phyloP scores from a whole-genome alignment of 441 rosid genomes.

The Aquilaria agallochum region DNA sequence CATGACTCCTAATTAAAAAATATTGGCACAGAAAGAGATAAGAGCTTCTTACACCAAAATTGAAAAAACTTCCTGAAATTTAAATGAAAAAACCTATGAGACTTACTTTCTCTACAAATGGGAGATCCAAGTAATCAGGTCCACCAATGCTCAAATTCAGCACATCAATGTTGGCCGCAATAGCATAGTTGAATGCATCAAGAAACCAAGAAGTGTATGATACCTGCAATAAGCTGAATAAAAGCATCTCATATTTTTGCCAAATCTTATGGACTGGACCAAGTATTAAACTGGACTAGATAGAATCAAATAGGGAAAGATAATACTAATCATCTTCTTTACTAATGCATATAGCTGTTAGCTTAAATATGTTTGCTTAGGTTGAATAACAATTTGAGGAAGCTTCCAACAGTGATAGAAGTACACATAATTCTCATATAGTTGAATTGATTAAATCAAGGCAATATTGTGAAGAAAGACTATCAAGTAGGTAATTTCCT shows the following conservation, averaged over 20 bases:
- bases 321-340: background rate
- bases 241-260: slow-evolving; percentile 70
- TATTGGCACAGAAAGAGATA: too few species aligned
- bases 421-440: slow-evolving; percentile 1
- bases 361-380: background rate
- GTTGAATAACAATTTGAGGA: background rate
- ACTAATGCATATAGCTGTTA: background rate
- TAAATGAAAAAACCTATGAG: background rate
- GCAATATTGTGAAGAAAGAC: background rate
- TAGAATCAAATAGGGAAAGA: background rate
- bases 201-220: slow-evolving; percentile 99
- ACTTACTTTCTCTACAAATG: slow-evolving; percentile 93
- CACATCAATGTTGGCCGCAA: slow-evolving; percentile 92
- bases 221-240: slow-evolving; percentile 99
- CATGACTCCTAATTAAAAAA: too few species aligned
- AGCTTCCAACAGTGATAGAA: background rate
- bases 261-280: slow-evolving; percentile 21
- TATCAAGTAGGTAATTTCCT: too few species aligned
- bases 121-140: slow-evolving; percentile 98
- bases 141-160: slow-evolving; percentile 98
- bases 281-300: background rate
- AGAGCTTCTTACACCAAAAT: too few species aligned
- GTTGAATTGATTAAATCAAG: background rate
- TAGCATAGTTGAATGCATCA: slow-evolving; percentile 98
- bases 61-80: too few species aligned